Percentiles rank a stretch among this genome's conserved stretches.
Conservation (phyloP, 441 rosid genomes). For the Populus hybrid region DNA sequence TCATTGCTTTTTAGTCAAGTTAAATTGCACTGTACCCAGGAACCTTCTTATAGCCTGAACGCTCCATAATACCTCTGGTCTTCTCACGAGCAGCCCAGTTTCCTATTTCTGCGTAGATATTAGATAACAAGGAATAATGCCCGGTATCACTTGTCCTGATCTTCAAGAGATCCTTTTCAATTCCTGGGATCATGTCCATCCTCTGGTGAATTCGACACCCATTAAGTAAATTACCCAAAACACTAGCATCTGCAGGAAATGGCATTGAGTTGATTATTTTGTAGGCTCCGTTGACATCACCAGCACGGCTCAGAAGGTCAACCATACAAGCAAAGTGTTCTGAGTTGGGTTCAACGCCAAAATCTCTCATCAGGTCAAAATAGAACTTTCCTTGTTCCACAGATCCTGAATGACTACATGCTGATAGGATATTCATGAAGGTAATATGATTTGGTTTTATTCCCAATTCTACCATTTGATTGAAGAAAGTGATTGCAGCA, state of each 20-base stretch:
- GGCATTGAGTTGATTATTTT: constrained; percentile 57
- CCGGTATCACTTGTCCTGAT: constrained; percentile 54
- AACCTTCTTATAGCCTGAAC: constrained; percentile 59
- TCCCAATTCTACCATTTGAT: no score
- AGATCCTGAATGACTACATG: no score
- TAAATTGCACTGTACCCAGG: constrained; percentile 73
- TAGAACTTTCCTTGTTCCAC: constrained; percentile 45
- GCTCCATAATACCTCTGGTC: constrained; percentile 51
- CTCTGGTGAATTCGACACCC: constrained; percentile 78
- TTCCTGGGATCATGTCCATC: constrained; percentile 53
- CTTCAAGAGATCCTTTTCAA: constrained; percentile 38
- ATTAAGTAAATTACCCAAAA: constrained; percentile 64
- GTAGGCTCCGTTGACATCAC: constrained; percentile 65
- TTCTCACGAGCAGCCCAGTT: constrained; percentile 57
- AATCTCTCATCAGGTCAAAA: constrained; percentile 53
- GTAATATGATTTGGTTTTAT: no score
- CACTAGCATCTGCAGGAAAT: constrained; percentile 51
- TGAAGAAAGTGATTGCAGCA: no score
- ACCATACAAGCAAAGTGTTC: constrained; percentile 80
- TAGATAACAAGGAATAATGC: constrained; percentile 66
- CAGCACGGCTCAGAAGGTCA: constrained; percentile 81
- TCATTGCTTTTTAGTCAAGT: constrained; percentile 25
- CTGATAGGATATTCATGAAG: no score
- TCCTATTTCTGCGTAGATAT: constrained; percentile 67
- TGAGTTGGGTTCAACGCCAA: constrained; percentile 50